Evolutionary conservation across 306 rosid genomes (phyloP).

Genomic region (Lupinus albus): DNA sequence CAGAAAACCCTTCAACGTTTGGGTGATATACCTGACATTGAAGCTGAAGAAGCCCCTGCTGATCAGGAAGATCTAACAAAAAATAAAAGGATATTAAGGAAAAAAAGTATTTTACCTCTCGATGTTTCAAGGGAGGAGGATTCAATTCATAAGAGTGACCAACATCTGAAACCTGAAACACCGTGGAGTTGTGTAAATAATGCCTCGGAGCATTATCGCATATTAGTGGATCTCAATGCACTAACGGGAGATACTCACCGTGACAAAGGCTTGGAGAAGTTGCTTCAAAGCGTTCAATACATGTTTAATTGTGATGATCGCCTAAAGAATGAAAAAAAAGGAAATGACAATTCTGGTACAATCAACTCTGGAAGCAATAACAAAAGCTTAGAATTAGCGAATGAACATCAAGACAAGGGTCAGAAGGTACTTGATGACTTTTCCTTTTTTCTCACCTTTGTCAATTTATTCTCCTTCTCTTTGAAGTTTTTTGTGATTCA

Average conservation of each 20-base stretch:
- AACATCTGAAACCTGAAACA: conserved; percentile 65
- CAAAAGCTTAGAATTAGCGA: conserved; percentile 43
- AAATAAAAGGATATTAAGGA: conserved; percentile 64
- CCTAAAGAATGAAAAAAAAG: conserved; percentile 51
- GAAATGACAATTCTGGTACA: conserved; percentile 51
- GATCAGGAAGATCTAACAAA: conserved; percentile 74
- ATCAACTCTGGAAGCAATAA: conserved; percentile 44
- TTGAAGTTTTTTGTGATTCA: conserved; percentile 33
- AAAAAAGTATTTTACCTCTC: conserved; percentile 68
- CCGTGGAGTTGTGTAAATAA: conserved; percentile 63
- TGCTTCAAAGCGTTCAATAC: conserved; percentile 63
- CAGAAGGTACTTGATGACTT: conserved; percentile 58
- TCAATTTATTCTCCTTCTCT: conserved; percentile 24
- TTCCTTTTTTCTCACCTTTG: conserved; percentile 8
- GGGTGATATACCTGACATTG: conserved; percentile 81
- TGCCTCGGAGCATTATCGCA: conserved; percentile 59
- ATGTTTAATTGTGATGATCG: conserved; percentile 53
- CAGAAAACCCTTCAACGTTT: conserved; percentile 76
- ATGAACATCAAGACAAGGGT: conserved; percentile 52
- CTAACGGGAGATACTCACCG: conserved; percentile 77
- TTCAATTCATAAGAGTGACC: conserved; percentile 57
- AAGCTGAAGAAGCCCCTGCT: conserved; percentile 57
- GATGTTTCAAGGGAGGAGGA: conserved; percentile 82
- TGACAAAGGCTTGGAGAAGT: conserved; percentile 78
- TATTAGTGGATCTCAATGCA: conserved; percentile 56